phyloP scores from a whole-genome alignment of 75 land plant genomes.

The Pinus tabuliformis region DNA sequence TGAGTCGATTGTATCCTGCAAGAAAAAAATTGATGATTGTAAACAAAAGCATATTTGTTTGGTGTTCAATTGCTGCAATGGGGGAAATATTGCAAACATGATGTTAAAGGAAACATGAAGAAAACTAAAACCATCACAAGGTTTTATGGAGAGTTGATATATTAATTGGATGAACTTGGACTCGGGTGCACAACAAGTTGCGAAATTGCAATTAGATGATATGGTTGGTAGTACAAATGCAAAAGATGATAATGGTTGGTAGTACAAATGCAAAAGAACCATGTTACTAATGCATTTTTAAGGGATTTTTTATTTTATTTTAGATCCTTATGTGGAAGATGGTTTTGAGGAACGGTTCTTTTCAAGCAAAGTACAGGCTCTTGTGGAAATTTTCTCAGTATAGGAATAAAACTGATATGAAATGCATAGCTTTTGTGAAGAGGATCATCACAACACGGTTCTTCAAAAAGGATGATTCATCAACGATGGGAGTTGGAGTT shows the following conservation, averaged over 20 bases:
- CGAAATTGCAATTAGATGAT: neutral
- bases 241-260: neutral
- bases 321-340: conserved; percentile 2
- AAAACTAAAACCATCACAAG: conserved; percentile 27
- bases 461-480: conserved; percentile 48
- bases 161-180: conserved; percentile 68
- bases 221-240: neutral
- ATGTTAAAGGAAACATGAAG: conserved; percentile 19
- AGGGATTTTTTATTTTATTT: neutral
- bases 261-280: neutral
- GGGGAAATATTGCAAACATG: conserved; percentile 12
- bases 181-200: conserved; percentile 45
- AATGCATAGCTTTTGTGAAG: conserved; percentile 91
- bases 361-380: conserved; percentile 43
- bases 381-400: conserved; percentile 39
- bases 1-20: neutral
- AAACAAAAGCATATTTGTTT: conserved; percentile 18
- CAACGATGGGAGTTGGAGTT: neutral
- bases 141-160: conserved; percentile 50
- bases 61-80: conserved; percentile 14
- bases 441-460: conserved; percentile 73
- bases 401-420: conserved; percentile 50
- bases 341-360: conserved; percentile 54
- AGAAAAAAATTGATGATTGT: conserved; percentile 32
- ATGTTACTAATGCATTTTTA: neutral